Evolutionary conservation across 768 basidiomycete species (phyloP).

Genomic region (Punctularia strigosozonata): DNA sequence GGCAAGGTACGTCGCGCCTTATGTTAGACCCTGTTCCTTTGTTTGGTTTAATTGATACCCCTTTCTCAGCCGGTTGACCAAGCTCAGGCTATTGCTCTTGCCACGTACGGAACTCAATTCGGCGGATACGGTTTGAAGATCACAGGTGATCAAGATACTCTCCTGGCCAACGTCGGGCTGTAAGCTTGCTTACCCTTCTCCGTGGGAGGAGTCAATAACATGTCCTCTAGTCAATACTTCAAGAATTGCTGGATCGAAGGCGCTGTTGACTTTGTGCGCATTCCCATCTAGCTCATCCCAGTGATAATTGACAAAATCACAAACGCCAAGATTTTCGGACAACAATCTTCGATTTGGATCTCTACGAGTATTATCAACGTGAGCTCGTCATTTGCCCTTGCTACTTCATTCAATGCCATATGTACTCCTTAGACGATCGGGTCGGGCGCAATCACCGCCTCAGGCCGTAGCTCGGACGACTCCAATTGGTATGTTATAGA

Average conservation of each 20-base stretch:
- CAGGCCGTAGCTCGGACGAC: conserved; percentile 12
- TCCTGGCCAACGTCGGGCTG: conserved; percentile 12
- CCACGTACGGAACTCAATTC: conserved; percentile 10
- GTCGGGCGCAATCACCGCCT: conserved; percentile 12
- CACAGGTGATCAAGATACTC: conserved; percentile 12
- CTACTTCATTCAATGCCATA: not conserved
- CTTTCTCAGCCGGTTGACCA: conserved; percentile 6
- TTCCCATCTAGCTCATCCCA: not conserved
- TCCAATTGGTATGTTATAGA: conserved; percentile 14
- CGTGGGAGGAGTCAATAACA: not conserved
- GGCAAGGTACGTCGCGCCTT: too few relatives aligned
- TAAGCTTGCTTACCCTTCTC: conserved; percentile 3
- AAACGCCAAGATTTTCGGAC: conserved; percentile 13
- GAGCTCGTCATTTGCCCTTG: conserved; percentile 1
- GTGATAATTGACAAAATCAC: conserved; percentile 1
- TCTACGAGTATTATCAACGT: conserved; percentile 14
- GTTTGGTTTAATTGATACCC: too few relatives aligned
- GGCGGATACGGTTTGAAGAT: conserved; percentile 13
- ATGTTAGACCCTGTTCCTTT: too few relatives aligned
- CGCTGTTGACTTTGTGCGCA: conserved; percentile 12
- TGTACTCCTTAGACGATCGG: conserved; percentile 8
- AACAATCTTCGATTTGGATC: conserved; percentile 13
- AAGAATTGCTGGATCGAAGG: conserved; percentile 14
- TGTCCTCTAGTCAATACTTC: conserved; percentile 10
- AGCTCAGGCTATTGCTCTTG: conserved; percentile 13